phyloP scores from a whole-genome alignment of 495 filamentous ascomycete species.

The Hyaloscypha bicolor region DNA sequence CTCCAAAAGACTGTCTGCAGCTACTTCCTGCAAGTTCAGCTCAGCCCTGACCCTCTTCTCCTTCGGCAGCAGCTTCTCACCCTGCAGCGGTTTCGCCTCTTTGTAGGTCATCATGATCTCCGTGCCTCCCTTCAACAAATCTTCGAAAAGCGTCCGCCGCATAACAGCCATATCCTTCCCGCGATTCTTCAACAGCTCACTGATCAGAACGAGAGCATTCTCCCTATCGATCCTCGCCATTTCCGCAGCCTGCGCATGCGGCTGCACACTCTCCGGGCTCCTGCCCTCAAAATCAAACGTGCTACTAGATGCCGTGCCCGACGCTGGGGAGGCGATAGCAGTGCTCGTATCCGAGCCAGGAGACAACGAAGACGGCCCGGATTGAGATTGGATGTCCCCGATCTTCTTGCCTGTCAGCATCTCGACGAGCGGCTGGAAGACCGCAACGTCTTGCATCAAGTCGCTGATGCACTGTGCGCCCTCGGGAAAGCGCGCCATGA shows the following conservation, averaged over 20 bases:
- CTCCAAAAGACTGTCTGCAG: constrained; percentile 9
- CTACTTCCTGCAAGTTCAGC: constrained; percentile 17
- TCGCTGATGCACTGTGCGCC: constrained; percentile 55
- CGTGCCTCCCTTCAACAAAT: constrained; percentile 36
- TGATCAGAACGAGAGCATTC: constrained; percentile 64
- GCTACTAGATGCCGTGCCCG: background rate
- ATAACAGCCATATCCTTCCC: constrained; percentile 40
- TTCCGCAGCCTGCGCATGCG: constrained; percentile 36
- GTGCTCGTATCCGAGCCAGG: background rate
- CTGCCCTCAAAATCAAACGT: background rate
- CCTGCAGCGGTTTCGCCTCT: constrained; percentile 8
- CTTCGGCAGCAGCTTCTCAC: background rate
- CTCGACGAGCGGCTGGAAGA: constrained; percentile 50
- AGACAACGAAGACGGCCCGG: constrained; percentile 1
- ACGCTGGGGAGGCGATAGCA: background rate
- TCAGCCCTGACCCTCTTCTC: constrained; percentile 1
- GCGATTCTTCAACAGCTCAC: constrained; percentile 57
- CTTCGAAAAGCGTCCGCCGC: constrained; percentile 38
- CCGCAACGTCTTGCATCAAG: constrained; percentile 50
- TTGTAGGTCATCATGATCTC: constrained; percentile 19
- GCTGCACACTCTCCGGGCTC: constrained; percentile 14
- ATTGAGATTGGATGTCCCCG: constrained; percentile 18
- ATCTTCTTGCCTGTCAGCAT: constrained; percentile 46
- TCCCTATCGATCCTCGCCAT: constrained; percentile 56
- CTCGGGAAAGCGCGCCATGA: constrained; percentile 58